Evolutionary conservation across 352 stramenopile species (phyloP).

Genomic region (Pythium apleroticum): DNA sequence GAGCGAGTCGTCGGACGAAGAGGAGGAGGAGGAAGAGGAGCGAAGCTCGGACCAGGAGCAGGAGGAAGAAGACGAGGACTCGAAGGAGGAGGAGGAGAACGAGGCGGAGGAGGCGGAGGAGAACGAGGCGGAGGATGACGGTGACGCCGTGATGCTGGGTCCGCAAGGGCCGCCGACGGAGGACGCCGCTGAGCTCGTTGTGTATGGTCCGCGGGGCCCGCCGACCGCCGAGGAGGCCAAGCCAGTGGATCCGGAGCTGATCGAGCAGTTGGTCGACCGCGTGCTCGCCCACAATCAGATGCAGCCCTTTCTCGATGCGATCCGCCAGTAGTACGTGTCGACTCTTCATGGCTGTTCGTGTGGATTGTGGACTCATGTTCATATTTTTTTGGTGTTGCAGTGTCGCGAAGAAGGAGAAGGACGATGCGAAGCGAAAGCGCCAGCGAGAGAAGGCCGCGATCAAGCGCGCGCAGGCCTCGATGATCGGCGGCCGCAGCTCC

Average conservation of each 20-base stretch:
- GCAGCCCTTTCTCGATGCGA: slow-evolving; percentile 57
- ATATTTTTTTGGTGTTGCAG: slow-evolving; percentile 3
- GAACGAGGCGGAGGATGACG: neutral
- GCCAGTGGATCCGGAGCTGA: slow-evolving; percentile 21
- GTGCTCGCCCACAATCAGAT: slow-evolving; percentile 74
- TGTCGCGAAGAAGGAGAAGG: slow-evolving; percentile 53
- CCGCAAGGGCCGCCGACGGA: neutral
- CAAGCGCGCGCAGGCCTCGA: slow-evolving; percentile 48
- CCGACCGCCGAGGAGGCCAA: neutral
- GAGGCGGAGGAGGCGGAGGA: neutral
- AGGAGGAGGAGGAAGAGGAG: slow-evolving; percentile 8
- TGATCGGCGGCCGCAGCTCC: slow-evolving; percentile 66
- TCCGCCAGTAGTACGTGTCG: slow-evolving; percentile 35
- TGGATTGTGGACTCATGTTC: neutral
- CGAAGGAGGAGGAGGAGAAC: slow-evolving; percentile 9
- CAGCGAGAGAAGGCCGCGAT: slow-evolving; percentile 62
- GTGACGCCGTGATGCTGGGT: neutral
- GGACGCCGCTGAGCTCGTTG: neutral
- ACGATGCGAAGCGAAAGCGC: slow-evolving; percentile 58
- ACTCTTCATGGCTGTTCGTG: neutral
- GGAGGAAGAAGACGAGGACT: slow-evolving; percentile 4
- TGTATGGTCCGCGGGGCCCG: slow-evolving; percentile 15
- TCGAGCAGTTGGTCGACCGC: slow-evolving; percentile 51
- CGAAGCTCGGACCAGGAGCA: slow-evolving; percentile 8
- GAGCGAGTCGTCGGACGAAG: slow-evolving; percentile 10